These are phyloP conservation scores for Blastobotrys muscicola DNA, from an alignment of 805 yeast species.

Conservation along the genomic window DNA sequence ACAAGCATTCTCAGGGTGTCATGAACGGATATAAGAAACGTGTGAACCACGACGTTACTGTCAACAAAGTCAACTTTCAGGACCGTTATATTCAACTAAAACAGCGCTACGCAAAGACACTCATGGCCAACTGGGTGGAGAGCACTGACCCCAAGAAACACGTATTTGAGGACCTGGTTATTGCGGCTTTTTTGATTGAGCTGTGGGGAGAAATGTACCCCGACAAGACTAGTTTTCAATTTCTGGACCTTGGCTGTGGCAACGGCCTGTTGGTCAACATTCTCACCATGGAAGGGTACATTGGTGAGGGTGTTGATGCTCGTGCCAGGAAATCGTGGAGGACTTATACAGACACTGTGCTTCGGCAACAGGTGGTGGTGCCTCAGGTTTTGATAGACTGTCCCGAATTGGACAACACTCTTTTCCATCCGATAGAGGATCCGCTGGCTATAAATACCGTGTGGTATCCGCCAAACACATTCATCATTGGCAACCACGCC, in stretches of 20 bases:
- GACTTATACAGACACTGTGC: conserved; percentile 47
- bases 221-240: conserved; percentile 41
- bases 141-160: conserved; percentile 91
- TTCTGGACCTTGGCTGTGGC: conserved; percentile 91
- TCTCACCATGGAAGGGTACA: conserved; percentile 66
- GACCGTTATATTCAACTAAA: conserved; percentile 71
- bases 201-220: conserved; percentile 57
- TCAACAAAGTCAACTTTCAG: conserved; percentile 74
- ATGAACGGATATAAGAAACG: conserved; percentile 79
- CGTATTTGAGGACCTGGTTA: conserved; percentile 92
- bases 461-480: conserved; percentile 46
- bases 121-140: conserved; percentile 85
- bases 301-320: conserved; percentile 83
- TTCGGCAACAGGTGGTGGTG: conserved; percentile 73
- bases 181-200: conserved; percentile 88
- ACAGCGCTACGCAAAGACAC: conserved; percentile 63
- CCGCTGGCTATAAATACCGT: conserved; percentile 1
- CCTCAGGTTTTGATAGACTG: conserved; percentile 57
- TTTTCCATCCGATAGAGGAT: conserved; percentile 1
- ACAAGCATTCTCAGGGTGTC: conserved; percentile 76
- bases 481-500: conserved; percentile 87
- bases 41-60: conserved; percentile 80
- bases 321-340: conserved; percentile 83
- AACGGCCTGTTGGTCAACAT: conserved; percentile 80
- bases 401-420: conserved; percentile 4